These are phyloP conservation scores for Rutstroemia sp. DNA, from an alignment of 2,329 filamentous ascomycete genomes.

Conservation along the genomic window DNA sequence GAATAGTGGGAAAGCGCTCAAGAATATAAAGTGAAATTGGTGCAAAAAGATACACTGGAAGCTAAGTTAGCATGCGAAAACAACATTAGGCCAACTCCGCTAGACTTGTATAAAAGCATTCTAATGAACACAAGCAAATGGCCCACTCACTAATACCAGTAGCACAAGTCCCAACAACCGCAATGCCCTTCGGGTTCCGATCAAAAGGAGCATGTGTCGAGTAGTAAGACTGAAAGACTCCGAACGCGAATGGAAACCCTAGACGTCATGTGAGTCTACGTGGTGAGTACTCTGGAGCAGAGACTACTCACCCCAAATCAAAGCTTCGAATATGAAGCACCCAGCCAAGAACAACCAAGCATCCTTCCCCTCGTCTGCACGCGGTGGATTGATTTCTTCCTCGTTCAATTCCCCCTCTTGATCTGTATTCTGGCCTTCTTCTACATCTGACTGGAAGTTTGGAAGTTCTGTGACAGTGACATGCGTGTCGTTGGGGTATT, in stretches of 20 bases:
- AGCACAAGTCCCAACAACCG: slow-evolving; percentile 35
- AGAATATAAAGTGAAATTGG: slow-evolving; percentile 19
- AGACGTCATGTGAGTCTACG: background rate
- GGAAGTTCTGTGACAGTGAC: background rate
- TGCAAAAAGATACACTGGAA: slow-evolving; percentile 19
- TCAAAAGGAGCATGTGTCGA: slow-evolving; percentile 31
- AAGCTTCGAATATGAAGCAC: slow-evolving; percentile 44
- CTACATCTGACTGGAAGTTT: background rate
- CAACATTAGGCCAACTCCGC: no score
- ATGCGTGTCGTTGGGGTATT: background rate
- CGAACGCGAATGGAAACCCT: slow-evolving; percentile 34
- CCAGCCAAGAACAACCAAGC: slow-evolving; percentile 44
- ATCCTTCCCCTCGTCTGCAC: slow-evolving; percentile 41
- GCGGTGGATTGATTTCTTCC: slow-evolving; percentile 23
- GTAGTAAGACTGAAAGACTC: slow-evolving; percentile 39
- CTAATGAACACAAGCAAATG: background rate
- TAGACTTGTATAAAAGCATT: no score
- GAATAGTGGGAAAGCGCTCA: slow-evolving; percentile 27
- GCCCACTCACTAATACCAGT: slow-evolving; percentile 15
- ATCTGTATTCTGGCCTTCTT: background rate
- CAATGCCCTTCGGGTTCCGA: slow-evolving; percentile 32
- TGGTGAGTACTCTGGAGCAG: background rate
- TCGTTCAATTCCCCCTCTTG: background rate
- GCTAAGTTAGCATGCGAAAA: background rate
- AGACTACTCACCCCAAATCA: slow-evolving; percentile 41